Percentiles rank a stretch among this genome's conserved stretches.
These are phyloP conservation scores for Cryptococcus hybrid DNA, from an alignment of 1,284 basidiomycete species.

Conservation along the genomic window DNA sequence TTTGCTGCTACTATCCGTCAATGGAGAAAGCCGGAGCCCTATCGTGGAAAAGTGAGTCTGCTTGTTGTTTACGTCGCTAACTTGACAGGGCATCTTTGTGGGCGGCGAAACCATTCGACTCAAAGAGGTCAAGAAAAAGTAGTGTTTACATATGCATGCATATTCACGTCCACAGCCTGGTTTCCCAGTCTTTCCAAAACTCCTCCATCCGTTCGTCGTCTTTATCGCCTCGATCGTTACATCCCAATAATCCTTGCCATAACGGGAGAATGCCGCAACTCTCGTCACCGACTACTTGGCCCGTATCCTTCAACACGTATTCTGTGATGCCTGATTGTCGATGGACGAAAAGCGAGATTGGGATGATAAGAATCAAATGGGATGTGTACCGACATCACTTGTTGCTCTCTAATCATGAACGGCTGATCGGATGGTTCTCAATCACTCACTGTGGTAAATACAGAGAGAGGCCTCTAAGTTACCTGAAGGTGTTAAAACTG, in stretches of 20 bases:
- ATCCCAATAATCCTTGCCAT: slow-evolving; percentile 38
- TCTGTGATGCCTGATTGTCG: slow-evolving; percentile 23
- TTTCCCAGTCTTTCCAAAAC: slow-evolving; percentile 33
- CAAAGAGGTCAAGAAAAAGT: slow-evolving; percentile 95
- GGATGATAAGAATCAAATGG: slow-evolving; percentile 16
- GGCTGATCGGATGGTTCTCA: no score
- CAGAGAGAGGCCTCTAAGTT: slow-evolving; percentile 12
- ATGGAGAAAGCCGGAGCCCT: slow-evolving; percentile 90
- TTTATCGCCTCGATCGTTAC: slow-evolving; percentile 20
- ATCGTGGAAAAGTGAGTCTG: slow-evolving; percentile 84
- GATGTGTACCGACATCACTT: slow-evolving; percentile 31
- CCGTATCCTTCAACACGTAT: slow-evolving; percentile 33
- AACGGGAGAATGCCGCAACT: slow-evolving; percentile 25
- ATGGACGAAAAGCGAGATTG: slow-evolving; percentile 28
- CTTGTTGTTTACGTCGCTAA: not conserved
- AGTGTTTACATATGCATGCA: slow-evolving; percentile 44
- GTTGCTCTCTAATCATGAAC: slow-evolving; percentile 21
- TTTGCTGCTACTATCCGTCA: slow-evolving; percentile 84
- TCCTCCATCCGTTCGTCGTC: not conserved
- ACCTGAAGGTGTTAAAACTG: not conserved
- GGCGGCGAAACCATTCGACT: slow-evolving; percentile 84
- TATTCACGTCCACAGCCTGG: slow-evolving; percentile 3
- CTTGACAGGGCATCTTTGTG: slow-evolving; percentile 78
- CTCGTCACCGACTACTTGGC: slow-evolving; percentile 35
- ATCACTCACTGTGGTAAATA: slow-evolving; percentile 40